Percentiles rank a stretch among this genome's conserved stretches.
Conservation (phyloP, 352 stramenopile species). For the Phytophthora pisi region DNA sequence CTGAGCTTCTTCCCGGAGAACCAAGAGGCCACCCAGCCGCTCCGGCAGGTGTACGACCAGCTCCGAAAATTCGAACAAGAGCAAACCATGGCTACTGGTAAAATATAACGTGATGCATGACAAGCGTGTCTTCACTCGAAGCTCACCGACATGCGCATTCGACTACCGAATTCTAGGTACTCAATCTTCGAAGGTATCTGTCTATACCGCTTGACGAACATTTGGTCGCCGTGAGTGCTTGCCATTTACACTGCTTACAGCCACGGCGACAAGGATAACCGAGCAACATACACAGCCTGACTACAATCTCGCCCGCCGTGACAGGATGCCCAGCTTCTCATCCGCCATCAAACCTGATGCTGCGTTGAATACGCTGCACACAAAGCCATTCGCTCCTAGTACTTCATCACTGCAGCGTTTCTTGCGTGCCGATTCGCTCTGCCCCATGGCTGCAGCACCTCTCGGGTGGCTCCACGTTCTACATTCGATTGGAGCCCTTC, state of each 20-base stretch:
- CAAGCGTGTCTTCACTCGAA: not conserved
- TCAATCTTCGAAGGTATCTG: conserved; percentile 2
- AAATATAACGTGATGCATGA: conserved; percentile 10
- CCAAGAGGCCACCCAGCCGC: conserved; percentile 78
- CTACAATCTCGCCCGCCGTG: not conserved
- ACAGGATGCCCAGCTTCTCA: not conserved
- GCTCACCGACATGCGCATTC: conserved; percentile 1
- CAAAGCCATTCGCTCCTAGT: not conserved
- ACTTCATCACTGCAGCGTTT: conserved; percentile 4
- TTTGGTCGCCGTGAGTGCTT: not conserved
- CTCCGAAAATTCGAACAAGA: conserved; percentile 71
- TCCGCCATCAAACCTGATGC: not conserved
- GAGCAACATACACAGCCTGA: not conserved
- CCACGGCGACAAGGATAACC: not conserved
- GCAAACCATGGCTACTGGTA: conserved; percentile 1
- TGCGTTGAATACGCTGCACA: not conserved
- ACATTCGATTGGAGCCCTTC: conserved; percentile 18
- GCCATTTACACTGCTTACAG: not conserved
- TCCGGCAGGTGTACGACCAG: conserved; percentile 83
- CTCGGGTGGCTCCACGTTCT: conserved; percentile 15
- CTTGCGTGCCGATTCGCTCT: conserved; percentile 22
- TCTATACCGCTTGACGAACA: conserved; percentile 7
- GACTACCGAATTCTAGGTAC: not conserved
- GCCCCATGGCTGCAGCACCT: conserved; percentile 7
- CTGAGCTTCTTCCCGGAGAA: conserved; percentile 89